Evolutionary conservation across 2,329 filamentous ascomycete genomes (phyloP).

Genomic region (Coniochaeta hoffmannii): DNA sequence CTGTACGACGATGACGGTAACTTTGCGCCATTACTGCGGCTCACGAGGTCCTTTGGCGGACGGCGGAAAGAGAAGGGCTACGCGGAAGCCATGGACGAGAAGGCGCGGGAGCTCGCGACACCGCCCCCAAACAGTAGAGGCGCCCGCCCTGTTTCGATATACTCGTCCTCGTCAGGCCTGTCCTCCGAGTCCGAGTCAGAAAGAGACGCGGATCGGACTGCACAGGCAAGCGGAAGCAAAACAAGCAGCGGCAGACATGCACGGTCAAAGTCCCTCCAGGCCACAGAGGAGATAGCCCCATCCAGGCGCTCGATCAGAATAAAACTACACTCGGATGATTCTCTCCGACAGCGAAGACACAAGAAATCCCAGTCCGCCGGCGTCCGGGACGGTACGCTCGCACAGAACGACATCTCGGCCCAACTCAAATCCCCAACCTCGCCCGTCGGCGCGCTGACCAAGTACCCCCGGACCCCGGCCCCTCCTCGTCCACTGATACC

Average conservation of each 20-base stretch:
- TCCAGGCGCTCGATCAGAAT: slow-evolving; percentile 80
- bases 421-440: slow-evolving; percentile 93
- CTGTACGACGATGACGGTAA: slow-evolving; percentile 74
- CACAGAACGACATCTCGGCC: slow-evolving; percentile 54
- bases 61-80: slow-evolving; percentile 35
- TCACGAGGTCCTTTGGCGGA: slow-evolving; percentile 55
- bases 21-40: slow-evolving; percentile 70
- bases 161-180: slow-evolving; percentile 54
- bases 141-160: slow-evolving; percentile 27
- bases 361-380: slow-evolving; percentile 49
- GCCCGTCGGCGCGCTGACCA: slow-evolving; percentile 68
- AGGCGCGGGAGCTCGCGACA: slow-evolving; percentile 15
- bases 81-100: slow-evolving; percentile 22
- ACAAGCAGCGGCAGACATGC: slow-evolving; percentile 33
- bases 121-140: slow-evolving; percentile 14
- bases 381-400: slow-evolving; percentile 26
- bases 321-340: slow-evolving; percentile 77
- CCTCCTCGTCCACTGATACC: slow-evolving; percentile 88
- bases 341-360: slow-evolving; percentile 64
- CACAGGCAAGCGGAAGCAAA: slow-evolving; percentile 15
- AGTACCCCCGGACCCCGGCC: slow-evolving; percentile 82
- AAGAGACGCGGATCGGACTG: slow-evolving; percentile 14
- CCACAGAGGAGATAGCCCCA: slow-evolving; percentile 58
- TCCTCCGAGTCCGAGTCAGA: slow-evolving; percentile 69
- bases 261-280: slow-evolving; percentile 54